A percentile compares a stretch with the other conserved stretches of the same genome.
Evolutionary conservation across 2,329 filamentous ascomycete species (phyloP).

Genomic region (Hymenoscyphus fraxineus): DNA sequence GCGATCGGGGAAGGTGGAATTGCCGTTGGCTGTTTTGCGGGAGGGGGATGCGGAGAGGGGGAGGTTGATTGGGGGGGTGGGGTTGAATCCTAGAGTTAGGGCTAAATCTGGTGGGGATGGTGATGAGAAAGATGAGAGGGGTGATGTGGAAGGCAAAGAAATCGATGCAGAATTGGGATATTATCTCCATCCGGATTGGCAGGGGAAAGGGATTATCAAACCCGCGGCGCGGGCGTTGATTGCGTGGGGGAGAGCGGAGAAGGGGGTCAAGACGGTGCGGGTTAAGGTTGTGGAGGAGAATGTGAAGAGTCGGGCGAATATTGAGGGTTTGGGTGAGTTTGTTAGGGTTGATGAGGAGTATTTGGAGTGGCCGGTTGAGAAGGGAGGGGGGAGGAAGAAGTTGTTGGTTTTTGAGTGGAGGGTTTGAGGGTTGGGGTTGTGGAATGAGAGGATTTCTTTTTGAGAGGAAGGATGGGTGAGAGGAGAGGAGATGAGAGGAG

Average conservation of each 20-base stretch:
- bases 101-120: neutral
- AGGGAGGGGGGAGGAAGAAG: conserved; percentile 20
- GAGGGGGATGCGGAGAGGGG: neutral
- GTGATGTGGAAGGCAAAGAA: neutral
- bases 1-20: neutral
- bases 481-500: no score
- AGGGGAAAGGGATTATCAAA: conserved; percentile 16
- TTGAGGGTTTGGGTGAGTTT: conserved; percentile 14
- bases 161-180: conserved; percentile 14
- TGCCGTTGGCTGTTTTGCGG: neutral
- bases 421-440: neutral
- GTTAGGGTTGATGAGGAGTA: neutral
- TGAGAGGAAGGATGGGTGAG: no score
- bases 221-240: conserved; percentile 14
- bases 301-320: conserved; percentile 13
- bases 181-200: conserved; percentile 17
- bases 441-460: neutral
- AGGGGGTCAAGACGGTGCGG: conserved; percentile 9
- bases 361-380: conserved; percentile 17
- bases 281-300: conserved; percentile 17
- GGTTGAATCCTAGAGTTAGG: neutral
- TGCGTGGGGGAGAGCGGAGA: conserved; percentile 11
- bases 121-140: neutral
- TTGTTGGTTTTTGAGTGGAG: conserved; percentile 17
- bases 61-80: neutral